Evolutionary conservation across 768 basidiomycete species (phyloP).

Genomic region (Rhizopogon vinicolor): DNA sequence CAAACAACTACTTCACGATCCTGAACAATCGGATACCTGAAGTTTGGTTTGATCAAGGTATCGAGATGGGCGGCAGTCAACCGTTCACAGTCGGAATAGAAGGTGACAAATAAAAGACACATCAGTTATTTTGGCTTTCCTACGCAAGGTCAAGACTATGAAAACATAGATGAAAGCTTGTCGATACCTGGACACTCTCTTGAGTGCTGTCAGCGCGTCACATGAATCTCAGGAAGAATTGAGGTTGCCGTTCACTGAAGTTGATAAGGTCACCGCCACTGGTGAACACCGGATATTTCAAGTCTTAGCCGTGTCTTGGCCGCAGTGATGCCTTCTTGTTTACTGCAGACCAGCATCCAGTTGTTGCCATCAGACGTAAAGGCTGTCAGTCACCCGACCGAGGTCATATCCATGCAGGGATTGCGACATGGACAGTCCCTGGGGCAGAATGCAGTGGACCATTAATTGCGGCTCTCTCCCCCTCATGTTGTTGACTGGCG

Average conservation of each 20-base stretch:
- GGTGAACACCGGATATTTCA: constrained; percentile 7
- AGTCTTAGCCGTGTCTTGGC: constrained; percentile 40
- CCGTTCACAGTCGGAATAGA: constrained; percentile 59
- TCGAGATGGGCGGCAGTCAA: constrained; percentile 30
- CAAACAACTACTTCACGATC: no score
- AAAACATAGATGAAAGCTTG: constrained; percentile 42
- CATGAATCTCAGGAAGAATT: background rate
- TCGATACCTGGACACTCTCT: constrained; percentile 35
- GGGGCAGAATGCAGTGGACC: constrained; percentile 24
- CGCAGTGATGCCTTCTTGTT: constrained; percentile 37
- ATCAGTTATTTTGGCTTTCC: constrained; percentile 23
- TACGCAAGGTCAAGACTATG: no score
- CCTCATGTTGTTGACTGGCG: constrained; percentile 55
- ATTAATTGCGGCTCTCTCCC: constrained; percentile 42
- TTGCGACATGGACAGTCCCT: constrained; percentile 28
- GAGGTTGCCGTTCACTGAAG: background rate
- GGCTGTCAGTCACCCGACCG: constrained; percentile 17
- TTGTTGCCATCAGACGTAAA: constrained; percentile 32
- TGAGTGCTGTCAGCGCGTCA: background rate
- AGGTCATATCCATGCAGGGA: constrained; percentile 42
- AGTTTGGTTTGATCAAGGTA: no score
- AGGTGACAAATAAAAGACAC: constrained; percentile 51
- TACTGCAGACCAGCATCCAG: constrained; percentile 46
- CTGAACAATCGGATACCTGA: no score
- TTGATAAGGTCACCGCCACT: background rate